Conservation (phyloP, 2,329 filamentous ascomycete genomes). For the Sporothrix humicola region DNA sequence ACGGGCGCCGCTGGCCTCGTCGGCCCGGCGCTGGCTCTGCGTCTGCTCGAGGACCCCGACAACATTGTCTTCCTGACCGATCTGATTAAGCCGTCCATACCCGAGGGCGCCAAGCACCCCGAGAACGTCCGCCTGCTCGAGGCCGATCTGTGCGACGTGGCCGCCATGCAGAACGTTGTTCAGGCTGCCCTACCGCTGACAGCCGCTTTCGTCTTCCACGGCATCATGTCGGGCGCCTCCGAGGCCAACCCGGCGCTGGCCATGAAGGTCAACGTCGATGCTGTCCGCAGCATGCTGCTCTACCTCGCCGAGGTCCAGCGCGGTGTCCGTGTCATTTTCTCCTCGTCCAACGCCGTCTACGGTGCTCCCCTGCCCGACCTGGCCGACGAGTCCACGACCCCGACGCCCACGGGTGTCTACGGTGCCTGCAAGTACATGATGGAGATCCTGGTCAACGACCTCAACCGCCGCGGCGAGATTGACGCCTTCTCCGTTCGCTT, state of each 20-base stretch:
- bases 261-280: conserved; percentile 65
- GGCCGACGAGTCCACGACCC: conserved; percentile 57
- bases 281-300: conserved; percentile 58
- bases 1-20: conserved; percentile 47
- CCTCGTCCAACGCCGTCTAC: conserved; percentile 68
- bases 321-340: conserved; percentile 64
- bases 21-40: conserved; percentile 48
- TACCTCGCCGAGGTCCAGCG: conserved; percentile 56
- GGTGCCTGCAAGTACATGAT: conserved; percentile 68
- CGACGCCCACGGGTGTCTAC: conserved; percentile 67
- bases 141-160: conserved; percentile 53
- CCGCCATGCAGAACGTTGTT: conserved; percentile 50
- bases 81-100: conserved; percentile 58
- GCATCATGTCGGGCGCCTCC: conserved; percentile 69
- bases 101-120: conserved; percentile 54
- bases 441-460: conserved; percentile 67
- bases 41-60: conserved; percentile 49
- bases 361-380: conserved; percentile 61
- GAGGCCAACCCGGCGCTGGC: conserved; percentile 66
- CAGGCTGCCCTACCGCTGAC: conserved; percentile 53
- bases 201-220: conserved; percentile 67
- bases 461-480: conserved; percentile 63
- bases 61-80: conserved; percentile 58
- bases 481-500: conserved; percentile 64
- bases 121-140: conserved; percentile 57